Conservation (phyloP, 2,329 filamentous ascomycete genomes). For the Dissoconium aciculare region DNA sequence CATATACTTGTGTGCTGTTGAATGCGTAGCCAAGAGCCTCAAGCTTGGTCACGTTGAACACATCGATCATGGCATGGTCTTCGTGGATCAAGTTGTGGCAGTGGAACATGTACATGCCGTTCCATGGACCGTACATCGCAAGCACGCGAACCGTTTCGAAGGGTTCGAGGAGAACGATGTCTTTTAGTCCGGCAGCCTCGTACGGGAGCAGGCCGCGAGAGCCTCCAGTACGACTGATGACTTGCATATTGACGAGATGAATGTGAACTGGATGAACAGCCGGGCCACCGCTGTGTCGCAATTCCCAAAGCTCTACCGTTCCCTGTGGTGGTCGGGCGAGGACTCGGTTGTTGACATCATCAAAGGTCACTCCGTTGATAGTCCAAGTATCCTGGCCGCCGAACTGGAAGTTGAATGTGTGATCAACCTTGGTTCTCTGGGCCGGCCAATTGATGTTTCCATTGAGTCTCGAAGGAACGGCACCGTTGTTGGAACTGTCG, state of each 20-base stretch:
- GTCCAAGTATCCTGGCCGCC: conserved; percentile 28
- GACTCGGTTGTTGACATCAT: conserved; percentile 34
- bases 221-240: conserved; percentile 35
- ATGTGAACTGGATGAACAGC: conserved; percentile 43
- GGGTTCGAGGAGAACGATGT: conserved; percentile 40
- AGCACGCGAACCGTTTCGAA: conserved; percentile 38
- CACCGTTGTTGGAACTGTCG: conserved; percentile 26
- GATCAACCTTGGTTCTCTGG: conserved; percentile 25
- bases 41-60: conserved; percentile 29
- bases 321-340: conserved; percentile 35
- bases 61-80: conserved; percentile 31
- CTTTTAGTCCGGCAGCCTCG: conserved; percentile 41
- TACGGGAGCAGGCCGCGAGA: conserved; percentile 35
- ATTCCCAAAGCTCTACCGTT: conserved; percentile 36
- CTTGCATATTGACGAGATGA: conserved; percentile 44
- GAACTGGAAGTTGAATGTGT: conserved; percentile 34
- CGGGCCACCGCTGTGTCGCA: conserved; percentile 36
- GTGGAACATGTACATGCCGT: conserved; percentile 33
- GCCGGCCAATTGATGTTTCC: conserved; percentile 22
- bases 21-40: conserved; percentile 20
- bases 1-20: conserved; percentile 11
- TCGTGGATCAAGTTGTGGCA: conserved; percentile 33
- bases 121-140: conserved; percentile 39
- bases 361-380: conserved; percentile 38
- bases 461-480: conserved; percentile 24